These are phyloP conservation scores for Penicillium sp. DNA, from an alignment of 2,329 filamentous ascomycete species.

Conservation along the genomic window DNA sequence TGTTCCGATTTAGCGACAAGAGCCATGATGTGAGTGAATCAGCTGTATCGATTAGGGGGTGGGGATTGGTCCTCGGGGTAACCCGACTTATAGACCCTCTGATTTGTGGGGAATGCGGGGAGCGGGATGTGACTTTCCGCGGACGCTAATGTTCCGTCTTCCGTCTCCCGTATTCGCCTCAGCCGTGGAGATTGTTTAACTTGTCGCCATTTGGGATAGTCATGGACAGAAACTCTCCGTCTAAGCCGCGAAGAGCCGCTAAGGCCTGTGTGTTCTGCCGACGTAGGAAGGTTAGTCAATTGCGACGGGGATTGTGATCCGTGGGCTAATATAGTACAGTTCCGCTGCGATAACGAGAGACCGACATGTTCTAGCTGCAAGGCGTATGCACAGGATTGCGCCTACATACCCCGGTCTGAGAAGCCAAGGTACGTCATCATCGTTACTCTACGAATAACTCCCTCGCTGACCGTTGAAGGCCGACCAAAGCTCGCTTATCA, in stretches of 20 bases:
- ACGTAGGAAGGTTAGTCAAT: constrained; percentile 14
- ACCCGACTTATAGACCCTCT: not conserved
- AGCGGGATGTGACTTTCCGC: constrained; percentile 14
- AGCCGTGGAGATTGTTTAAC: not conserved
- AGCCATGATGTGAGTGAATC: not conserved
- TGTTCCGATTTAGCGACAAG: not conserved
- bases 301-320: not conserved
- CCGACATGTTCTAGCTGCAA: constrained; percentile 18
- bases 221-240: constrained; percentile 11
- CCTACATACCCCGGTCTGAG: constrained; percentile 1
- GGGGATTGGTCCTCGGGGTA: not conserved
- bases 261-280: constrained; percentile 19
- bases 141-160: not conserved
- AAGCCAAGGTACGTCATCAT: constrained; percentile 8
- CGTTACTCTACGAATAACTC: not conserved
- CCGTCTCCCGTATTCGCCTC: not conserved
- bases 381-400: constrained; percentile 11
- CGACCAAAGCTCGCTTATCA: constrained; percentile 17
- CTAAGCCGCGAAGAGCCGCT: constrained; percentile 10
- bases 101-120: not conserved
- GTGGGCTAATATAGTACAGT: constrained; percentile 1
- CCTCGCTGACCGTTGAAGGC: not conserved
- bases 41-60: not conserved
- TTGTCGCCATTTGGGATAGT: not conserved
- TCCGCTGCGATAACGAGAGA: constrained; percentile 15